Evolutionary conservation across 495 filamentous ascomycete genomes (phyloP), one percentile per base, ranked within the genome.

Genomic region (Patellaria atrata): DNA sequence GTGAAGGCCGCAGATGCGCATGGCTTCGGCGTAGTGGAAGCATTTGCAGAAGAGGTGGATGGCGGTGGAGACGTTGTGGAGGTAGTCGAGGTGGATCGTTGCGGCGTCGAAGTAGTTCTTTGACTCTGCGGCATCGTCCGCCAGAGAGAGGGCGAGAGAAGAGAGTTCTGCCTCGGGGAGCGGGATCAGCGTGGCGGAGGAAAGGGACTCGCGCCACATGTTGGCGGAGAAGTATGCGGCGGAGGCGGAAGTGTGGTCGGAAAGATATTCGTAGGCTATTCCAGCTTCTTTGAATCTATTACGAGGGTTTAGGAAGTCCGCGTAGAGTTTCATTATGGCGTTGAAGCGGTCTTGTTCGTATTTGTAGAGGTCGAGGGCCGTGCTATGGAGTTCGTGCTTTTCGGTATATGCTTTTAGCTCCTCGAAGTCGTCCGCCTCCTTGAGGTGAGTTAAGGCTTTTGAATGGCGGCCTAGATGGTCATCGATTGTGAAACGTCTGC

Each of bases 191-290:
- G 73, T 70, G 5, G 82, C 80, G 40, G 62, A 64, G 57, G 77
- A 84, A 41, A 97, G 67, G 8, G 80, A 79, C 56, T 96, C 86
- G 39, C 78, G 80, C 89, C 89, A 97, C 47, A 75, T 70, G 19
- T 78, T 75, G n/a, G 82, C 80, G 10, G 73, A 68, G 37, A 77
- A 71, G 57, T 87, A 97, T 50, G 73, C 77, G 45, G 72, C 70
- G 40, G 75, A 81, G 2, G 89, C 89, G 18, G 71, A 60, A 11
- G 58, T 38, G 48, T 81, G 79, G 42, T 81, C 63, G 7, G 56
- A 55, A n/a, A 97, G 75, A 22, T 72, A 94, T 58, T 94, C 87
- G 52, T 89, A 89, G 5, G 82, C 82, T 58, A 67, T 69, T 3
- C 79, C 91, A 26, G 89, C 85, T 52, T 93, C 84, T 40, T 78